Base-by-base conservation (phyloP, 202 grass and related monocot species). In the Schoenoplectus triqueter region DNA sequence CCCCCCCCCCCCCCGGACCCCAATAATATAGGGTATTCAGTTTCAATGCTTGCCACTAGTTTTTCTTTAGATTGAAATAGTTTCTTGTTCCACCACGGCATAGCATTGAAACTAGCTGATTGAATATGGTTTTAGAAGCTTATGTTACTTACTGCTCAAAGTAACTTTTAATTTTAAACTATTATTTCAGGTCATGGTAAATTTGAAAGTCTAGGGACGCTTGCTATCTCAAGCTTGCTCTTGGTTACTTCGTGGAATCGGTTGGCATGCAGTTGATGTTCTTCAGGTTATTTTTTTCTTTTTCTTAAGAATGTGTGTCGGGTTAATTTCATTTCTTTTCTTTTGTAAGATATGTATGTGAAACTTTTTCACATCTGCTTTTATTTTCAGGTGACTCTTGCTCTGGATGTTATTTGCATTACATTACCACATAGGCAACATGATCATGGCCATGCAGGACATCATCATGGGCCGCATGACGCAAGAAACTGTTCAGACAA, bases 181-280 rank as follows among this genome's bases (percentile, higher is more conserved):
- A 31, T 31, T 31, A 0, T 59, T 77, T 67, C 76, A 98, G 93
- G 96, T 82, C 96, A 98, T 87, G 93, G 96, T 76, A 98, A 98
- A 72, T 98, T 98, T 1, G 96, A 98, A 87, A 94, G 93, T 81
- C 80, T 94, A 55, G 93, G 93, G 82, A 81, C 93, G 66, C 93
- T 98, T 88, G 88, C 88, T n/a, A 95, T 98, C 88, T 98, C 96
- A 61, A 85, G 93, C 82, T 95, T 98, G 96, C 76, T 98, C 84
- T 86, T 98, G 86, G 49, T 91, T 80, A 95, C 93, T 93, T 75
- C 93, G 96, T 87, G 96, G 96, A 62, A 95, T 98, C 80, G 93
- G 90, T 62, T 98, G 96, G 96, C 96, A 98, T 94, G 87, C 96
- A 88, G 84, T 95, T 91, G 96, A 98, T 91, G 91, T 98, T 92